phyloP scores from a whole-genome alignment of 2,329 filamentous ascomycete species.

The Aspergillus sp. region DNA sequence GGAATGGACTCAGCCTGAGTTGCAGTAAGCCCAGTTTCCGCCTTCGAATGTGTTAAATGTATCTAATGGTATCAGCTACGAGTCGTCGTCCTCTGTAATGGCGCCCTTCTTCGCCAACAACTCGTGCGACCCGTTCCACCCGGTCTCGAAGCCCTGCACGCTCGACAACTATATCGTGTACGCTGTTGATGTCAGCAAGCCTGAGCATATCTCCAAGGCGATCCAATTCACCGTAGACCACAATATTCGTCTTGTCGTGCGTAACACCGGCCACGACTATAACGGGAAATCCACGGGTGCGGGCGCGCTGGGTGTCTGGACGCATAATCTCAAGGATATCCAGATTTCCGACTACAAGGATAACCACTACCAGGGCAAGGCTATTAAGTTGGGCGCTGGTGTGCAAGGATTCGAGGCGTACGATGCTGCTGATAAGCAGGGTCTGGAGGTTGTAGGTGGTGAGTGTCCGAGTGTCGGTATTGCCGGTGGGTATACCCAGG shows the following conservation, averaged over 20 bases:
- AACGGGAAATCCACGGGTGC: slow-evolving; percentile 62
- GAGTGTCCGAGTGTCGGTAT: slow-evolving; percentile 57
- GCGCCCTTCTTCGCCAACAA: slow-evolving; percentile 14
- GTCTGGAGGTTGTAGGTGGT: slow-evolving; percentile 56
- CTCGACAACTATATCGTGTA: slow-evolving; percentile 34
- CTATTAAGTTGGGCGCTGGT: slow-evolving; percentile 57
- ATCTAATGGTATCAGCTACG: slow-evolving; percentile 1
- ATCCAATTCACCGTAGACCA: slow-evolving; percentile 1
- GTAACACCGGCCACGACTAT: slow-evolving; percentile 45
- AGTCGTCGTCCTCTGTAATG: slow-evolving; percentile 13
- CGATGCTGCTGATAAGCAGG: slow-evolving; percentile 43
- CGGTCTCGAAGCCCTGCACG: slow-evolving; percentile 27
- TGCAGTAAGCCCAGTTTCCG: slow-evolving; percentile 40
- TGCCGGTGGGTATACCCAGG: slow-evolving; percentile 61
- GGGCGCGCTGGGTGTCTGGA: slow-evolving; percentile 45
- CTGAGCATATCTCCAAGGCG: slow-evolving; percentile 32
- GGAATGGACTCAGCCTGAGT: slow-evolving; percentile 47
- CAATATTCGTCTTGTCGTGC: slow-evolving; percentile 49
- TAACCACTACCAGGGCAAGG: slow-evolving; percentile 50
- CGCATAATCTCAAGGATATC: slow-evolving; percentile 33
- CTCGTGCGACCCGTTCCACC: slow-evolving; percentile 13
- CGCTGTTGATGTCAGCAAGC: slow-evolving; percentile 34
- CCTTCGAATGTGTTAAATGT: too few relatives aligned
- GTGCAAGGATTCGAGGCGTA: slow-evolving; percentile 54
- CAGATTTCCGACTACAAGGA: slow-evolving; percentile 35